Evolutionary conservation across 805 yeast genomes (phyloP).

Genomic region (Pichia ethanolica): DNA sequence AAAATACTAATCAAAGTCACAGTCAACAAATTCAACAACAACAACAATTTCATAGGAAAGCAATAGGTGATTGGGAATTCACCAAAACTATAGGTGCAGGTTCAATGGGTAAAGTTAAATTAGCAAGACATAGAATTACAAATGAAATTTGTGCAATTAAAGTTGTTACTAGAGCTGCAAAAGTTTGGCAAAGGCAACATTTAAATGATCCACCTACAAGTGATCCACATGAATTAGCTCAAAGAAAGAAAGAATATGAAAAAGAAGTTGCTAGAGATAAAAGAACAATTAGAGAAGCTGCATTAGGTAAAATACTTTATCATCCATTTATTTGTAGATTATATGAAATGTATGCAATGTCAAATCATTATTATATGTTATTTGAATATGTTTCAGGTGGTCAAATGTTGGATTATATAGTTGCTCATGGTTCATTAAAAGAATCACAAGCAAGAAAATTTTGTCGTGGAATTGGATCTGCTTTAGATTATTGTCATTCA

Average conservation of each 20-base stretch:
- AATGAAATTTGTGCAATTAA: constrained; percentile 85
- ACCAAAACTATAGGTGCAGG: constrained; percentile 96
- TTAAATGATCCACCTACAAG: constrained; percentile 59
- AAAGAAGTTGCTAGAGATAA: constrained; percentile 85
- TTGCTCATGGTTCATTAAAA: constrained; percentile 88
- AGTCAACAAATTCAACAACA: constrained; percentile 3
- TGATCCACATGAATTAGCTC: constrained; percentile 48
- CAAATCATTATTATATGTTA: constrained; percentile 92
- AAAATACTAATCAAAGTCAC: neutral
- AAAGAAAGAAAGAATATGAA: constrained; percentile 62
- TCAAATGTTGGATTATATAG: constrained; percentile 94
- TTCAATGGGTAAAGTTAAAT: constrained; percentile 96
- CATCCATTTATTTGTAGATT: constrained; percentile 90
- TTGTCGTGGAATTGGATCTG: constrained; percentile 90
- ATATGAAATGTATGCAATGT: constrained; percentile 93
- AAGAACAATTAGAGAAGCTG: constrained; percentile 92
- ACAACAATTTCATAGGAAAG: constrained; percentile 61
- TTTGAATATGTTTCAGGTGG: constrained; percentile 97
- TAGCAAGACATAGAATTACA: constrained; percentile 80
- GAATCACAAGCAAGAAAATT: constrained; percentile 92
- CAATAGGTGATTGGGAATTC: constrained; percentile 96
- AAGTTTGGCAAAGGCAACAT: constrained; percentile 65
- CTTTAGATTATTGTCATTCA: constrained; percentile 87
- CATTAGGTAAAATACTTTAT: constrained; percentile 78
- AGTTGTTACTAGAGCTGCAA: constrained; percentile 86